These are phyloP conservation scores for Coemansia sp. DNA, from an alignment of 192 early-diverging fungal genomes.

Conservation along the genomic window DNA sequence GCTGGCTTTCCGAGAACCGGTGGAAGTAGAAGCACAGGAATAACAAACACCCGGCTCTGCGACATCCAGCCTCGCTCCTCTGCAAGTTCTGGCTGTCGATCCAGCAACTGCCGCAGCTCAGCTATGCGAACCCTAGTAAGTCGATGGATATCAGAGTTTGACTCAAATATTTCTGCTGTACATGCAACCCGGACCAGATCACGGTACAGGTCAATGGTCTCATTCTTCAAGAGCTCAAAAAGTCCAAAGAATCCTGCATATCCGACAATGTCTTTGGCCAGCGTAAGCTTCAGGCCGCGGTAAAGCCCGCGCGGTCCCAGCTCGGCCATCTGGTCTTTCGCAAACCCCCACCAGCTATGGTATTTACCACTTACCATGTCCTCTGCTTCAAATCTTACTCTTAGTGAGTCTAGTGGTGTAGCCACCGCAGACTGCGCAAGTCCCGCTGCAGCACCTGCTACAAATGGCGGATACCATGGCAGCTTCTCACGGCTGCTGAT, in stretches of 20 bases:
- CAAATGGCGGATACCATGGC: slow-evolving; percentile 46
- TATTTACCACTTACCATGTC: slow-evolving; percentile 71
- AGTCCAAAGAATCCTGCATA: slow-evolving; percentile 76
- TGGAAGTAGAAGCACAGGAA: slow-evolving; percentile 44
- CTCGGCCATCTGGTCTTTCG: slow-evolving; percentile 50
- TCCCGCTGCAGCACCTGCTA: slow-evolving; percentile 64
- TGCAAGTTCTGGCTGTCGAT: slow-evolving; percentile 24
- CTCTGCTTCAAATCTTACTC: slow-evolving; percentile 71
- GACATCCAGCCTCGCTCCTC: slow-evolving; percentile 41
- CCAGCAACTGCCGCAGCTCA: slow-evolving; percentile 36
- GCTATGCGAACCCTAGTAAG: slow-evolving; percentile 30
- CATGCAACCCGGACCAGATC: slow-evolving; percentile 45
- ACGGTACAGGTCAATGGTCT: slow-evolving; percentile 65
- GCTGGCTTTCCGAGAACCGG: slow-evolving; percentile 55
- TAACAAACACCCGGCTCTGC: slow-evolving; percentile 17
- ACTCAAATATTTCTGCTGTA: slow-evolving; percentile 16
- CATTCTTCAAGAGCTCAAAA: slow-evolving; percentile 74
- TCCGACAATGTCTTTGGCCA: slow-evolving; percentile 64
- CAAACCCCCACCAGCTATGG: slow-evolving; percentile 67
- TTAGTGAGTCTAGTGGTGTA: slow-evolving; percentile 70
- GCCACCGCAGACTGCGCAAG: slow-evolving; percentile 73
- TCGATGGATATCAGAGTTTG: slow-evolving; percentile 20
- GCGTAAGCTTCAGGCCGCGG: slow-evolving; percentile 45
- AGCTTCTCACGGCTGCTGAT: slow-evolving; percentile 25
- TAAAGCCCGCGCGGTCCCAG: slow-evolving; percentile 34